phyloP scores from a whole-genome alignment of 78 protist species.

The Dictyostelium purpureum region DNA sequence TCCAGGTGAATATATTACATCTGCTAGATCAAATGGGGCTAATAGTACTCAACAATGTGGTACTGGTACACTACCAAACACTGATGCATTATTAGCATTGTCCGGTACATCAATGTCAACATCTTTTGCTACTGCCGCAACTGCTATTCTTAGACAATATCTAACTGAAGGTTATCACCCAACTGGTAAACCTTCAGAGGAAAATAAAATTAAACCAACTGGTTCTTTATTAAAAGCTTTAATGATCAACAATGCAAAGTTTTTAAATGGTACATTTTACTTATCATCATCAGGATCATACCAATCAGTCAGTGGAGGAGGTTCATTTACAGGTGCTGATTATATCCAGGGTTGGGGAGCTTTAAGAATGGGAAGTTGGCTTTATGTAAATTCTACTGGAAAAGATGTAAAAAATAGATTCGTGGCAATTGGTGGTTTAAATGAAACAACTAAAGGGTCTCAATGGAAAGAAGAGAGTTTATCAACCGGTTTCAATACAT shows the following conservation, averaged over 20 bases:
- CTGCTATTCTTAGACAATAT: conserved; percentile 81
- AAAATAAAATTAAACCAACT: conserved; percentile 11
- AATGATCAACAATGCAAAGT: conserved; percentile 75
- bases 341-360: conserved; percentile 75
- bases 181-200: neutral
- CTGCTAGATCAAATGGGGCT: conserved; percentile 59
- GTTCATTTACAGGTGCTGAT: conserved; percentile 19
- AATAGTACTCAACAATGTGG: conserved; percentile 35
- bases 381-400: neutral
- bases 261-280: conserved; percentile 51
- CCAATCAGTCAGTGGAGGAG: neutral
- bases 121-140: conserved; percentile 82
- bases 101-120: conserved; percentile 92
- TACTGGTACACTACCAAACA: conserved; percentile 1
- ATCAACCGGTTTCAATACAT: neutral
- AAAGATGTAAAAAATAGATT: neutral
- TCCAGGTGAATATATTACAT: conserved; percentile 65
- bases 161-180: conserved; percentile 69
- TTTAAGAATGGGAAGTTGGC: conserved; percentile 8
- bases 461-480: conserved; percentile 13
- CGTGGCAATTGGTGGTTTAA: conserved; percentile 40
- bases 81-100: conserved; percentile 9
- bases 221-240: conserved; percentile 80
- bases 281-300: neutral
- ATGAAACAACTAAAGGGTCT: neutral